Conservation (phyloP, 2,329 filamentous ascomycete genomes). For the Talaromyces sp. region DNA sequence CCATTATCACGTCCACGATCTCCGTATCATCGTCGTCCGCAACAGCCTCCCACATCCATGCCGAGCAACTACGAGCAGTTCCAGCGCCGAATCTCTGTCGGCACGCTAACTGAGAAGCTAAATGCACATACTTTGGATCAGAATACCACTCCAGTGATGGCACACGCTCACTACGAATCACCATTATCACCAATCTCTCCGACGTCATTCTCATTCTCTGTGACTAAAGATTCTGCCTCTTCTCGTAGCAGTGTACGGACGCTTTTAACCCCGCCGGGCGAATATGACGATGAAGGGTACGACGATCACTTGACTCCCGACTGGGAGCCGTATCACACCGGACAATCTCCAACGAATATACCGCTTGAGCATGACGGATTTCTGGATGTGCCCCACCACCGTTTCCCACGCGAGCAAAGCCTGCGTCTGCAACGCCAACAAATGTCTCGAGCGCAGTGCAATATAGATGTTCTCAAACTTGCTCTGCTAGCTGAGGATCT, state of each 20-base stretch:
- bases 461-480: slow-evolving; percentile 34
- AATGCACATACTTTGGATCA: slow-evolving; percentile 35
- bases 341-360: slow-evolving; percentile 25
- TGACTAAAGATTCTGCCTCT: background rate
- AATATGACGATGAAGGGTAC: slow-evolving; percentile 34
- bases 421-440: slow-evolving; percentile 34
- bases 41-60: slow-evolving; percentile 38
- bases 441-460: slow-evolving; percentile 38
- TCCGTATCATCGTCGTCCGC: slow-evolving; percentile 31
- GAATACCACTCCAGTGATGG: slow-evolving; percentile 18
- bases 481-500: slow-evolving; percentile 28
- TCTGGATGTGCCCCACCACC: slow-evolving; percentile 15
- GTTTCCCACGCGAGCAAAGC: slow-evolving; percentile 18
- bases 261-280: slow-evolving; percentile 34
- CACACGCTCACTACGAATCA: slow-evolving; percentile 17
- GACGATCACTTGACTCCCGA: slow-evolving; percentile 44
- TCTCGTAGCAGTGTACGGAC: slow-evolving; percentile 20
- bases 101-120: slow-evolving; percentile 36
- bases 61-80: slow-evolving; percentile 37
- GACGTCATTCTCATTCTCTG: slow-evolving; percentile 17
- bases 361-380: slow-evolving; percentile 16
- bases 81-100: slow-evolving; percentile 35
- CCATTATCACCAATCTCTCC: slow-evolving; percentile 20
- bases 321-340: slow-evolving; percentile 58
- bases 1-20: slow-evolving; percentile 27